Conservation (phyloP, 2,329 filamentous ascomycete genomes). For the Botrytis deweyae region DNA sequence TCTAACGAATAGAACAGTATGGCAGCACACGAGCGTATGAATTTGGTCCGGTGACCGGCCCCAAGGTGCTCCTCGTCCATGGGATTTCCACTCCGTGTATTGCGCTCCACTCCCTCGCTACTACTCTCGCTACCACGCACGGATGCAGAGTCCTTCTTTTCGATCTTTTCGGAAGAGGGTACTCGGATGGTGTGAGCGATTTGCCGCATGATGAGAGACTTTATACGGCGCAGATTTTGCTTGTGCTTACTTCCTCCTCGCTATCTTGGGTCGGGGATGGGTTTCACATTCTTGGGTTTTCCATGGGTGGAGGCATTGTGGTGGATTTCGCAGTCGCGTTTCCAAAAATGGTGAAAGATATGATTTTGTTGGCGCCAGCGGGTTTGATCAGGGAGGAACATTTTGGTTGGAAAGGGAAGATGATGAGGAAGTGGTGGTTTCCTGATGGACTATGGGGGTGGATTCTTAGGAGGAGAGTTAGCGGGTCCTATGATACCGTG, state of each 20-base stretch:
- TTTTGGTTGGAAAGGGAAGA: conserved; percentile 50
- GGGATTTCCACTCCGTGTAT: conserved; percentile 79
- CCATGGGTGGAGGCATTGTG: conserved; percentile 72
- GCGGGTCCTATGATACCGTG: neutral
- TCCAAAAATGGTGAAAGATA: conserved; percentile 62
- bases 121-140: conserved; percentile 56
- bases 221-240: conserved; percentile 64
- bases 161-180: conserved; percentile 75
- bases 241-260: conserved; percentile 61
- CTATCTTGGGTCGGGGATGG: conserved; percentile 53
- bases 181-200: conserved; percentile 59
- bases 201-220: conserved; percentile 62
- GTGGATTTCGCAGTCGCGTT: conserved; percentile 70
- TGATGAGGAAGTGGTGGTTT: conserved; percentile 55
- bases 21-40: conserved; percentile 74
- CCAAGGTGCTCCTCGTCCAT: conserved; percentile 73
- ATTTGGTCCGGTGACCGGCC: conserved; percentile 71
- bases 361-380: conserved; percentile 76
- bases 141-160: conserved; percentile 80
- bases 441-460: conserved; percentile 47
- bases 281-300: conserved; percentile 77
- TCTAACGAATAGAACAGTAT: conserved; percentile 45
- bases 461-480: conserved; percentile 24
- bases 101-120: conserved; percentile 64
- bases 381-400: conserved; percentile 65